Conservation (phyloP, 176 grass and related monocot species). For the Areca catechu region DNA sequence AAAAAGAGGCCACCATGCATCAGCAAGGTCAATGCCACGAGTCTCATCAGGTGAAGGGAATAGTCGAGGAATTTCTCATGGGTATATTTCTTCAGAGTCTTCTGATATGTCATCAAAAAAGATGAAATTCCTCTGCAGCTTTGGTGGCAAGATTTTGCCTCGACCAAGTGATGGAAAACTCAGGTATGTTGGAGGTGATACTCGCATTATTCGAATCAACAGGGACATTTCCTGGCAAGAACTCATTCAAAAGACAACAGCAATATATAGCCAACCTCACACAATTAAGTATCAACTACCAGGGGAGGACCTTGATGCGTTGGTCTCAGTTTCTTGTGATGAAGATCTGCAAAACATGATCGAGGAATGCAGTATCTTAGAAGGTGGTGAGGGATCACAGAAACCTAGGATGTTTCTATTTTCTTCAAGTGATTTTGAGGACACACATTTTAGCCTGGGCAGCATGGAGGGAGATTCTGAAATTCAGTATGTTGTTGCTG, state of each 20-base stretch:
- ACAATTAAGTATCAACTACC: constrained; percentile 85
- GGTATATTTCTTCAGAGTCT: constrained; percentile 60
- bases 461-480: constrained; percentile 86
- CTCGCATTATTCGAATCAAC: constrained; percentile 71
- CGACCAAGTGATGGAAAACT: constrained; percentile 88
- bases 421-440: constrained; percentile 68
- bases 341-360: constrained; percentile 96
- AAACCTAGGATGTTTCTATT: constrained; percentile 88
- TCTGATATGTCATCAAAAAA: constrained; percentile 42
- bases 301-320: constrained; percentile 84
- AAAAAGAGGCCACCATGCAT: constrained; percentile 47
- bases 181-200: constrained; percentile 95
- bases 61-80: constrained; percentile 28
- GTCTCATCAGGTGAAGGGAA: constrained; percentile 40
- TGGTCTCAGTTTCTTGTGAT: constrained; percentile 70
- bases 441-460: constrained; percentile 57
- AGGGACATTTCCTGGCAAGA: constrained; percentile 68
- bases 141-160: constrained; percentile 89
- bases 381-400: constrained; percentile 53
- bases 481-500: constrained; percentile 78
- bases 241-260: constrained; percentile 66
- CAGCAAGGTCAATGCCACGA: constrained; percentile 38
- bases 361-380: constrained; percentile 70
- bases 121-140: constrained; percentile 88
- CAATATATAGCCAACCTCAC: constrained; percentile 61